Percentiles rank a stretch among this genome's conserved stretches.
These are phyloP conservation scores for Acanthamoeba triangularis DNA, from an alignment of 208 protist genomes.

Conservation along the genomic window DNA sequence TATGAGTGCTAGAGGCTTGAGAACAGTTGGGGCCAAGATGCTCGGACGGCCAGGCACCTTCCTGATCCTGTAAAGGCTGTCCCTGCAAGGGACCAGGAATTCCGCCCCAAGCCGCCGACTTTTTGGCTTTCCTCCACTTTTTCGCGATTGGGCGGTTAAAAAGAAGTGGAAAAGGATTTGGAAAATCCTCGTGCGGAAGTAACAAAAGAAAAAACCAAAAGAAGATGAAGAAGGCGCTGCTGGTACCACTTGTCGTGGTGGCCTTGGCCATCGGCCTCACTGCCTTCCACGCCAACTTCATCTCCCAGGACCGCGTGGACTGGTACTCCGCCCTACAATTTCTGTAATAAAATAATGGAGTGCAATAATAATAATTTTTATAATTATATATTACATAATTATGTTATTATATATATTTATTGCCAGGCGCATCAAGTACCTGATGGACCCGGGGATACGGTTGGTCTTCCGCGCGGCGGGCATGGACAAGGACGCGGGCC, in stretches of 20 bases:
- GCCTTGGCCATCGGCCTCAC: not conserved
- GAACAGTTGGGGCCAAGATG: too few relatives aligned
- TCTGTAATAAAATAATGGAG: not conserved
- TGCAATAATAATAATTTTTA: not conserved
- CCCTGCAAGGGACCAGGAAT: too few relatives aligned
- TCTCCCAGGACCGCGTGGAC: conserved; percentile 31
- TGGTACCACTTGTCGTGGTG: not conserved
- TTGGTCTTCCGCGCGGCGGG: not conserved
- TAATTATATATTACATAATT: not conserved
- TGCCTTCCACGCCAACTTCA: conserved; percentile 41
- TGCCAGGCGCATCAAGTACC: conserved; percentile 9
- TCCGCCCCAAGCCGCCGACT: too few relatives aligned
- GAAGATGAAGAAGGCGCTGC: not conserved
- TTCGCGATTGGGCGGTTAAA: too few relatives aligned
- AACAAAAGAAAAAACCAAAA: not conserved
- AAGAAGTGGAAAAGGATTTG: too few relatives aligned
- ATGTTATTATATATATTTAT: not conserved
- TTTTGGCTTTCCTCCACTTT: too few relatives aligned
- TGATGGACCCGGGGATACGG: not conserved
- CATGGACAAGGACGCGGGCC: not conserved
- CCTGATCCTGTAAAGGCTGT: too few relatives aligned
- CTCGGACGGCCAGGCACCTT: too few relatives aligned
- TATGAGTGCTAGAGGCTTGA: too few relatives aligned
- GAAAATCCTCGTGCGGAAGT: too few relatives aligned
- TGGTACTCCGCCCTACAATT: not conserved